A percentile compares a stretch with the other conserved stretches of the same genome.
phyloP scores from a whole-genome alignment of 345 rosid species.

The Bretschneidera sinensis region DNA sequence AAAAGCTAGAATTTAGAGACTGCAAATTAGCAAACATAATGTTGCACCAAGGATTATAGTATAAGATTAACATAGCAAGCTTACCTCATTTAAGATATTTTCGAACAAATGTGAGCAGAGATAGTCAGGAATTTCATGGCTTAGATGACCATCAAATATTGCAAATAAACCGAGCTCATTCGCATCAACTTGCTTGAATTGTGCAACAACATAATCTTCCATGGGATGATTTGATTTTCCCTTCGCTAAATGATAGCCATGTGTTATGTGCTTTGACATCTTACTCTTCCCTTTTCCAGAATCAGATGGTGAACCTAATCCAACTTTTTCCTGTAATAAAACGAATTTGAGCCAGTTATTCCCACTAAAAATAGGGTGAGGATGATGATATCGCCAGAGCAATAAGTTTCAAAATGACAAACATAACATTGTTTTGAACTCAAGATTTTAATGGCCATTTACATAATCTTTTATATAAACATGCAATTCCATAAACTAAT shows the following conservation, averaged over 20 bases:
- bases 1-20: no score
- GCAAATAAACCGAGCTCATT: constrained; percentile 91
- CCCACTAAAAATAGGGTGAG: background rate
- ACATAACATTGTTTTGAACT: background rate
- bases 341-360: background rate
- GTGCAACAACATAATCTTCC: constrained; percentile 83
- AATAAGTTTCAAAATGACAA: no score
- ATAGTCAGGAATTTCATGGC: constrained; percentile 77
- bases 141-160: constrained; percentile 84
- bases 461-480: background rate
- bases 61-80: no score
- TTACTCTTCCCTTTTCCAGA: constrained; percentile 93
- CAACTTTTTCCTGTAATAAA: constrained; percentile 59
- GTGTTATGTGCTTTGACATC: constrained; percentile 64
- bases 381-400: background rate
- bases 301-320: constrained; percentile 60
- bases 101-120: constrained; percentile 68
- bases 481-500: no score
- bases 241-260: constrained; percentile 82
- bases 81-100: constrained; percentile 77
- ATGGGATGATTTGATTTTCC: constrained; percentile 67
- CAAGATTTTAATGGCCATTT: background rate
- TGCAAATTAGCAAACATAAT: no score
- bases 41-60: no score
- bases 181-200: constrained; percentile 66